These are phyloP conservation scores for Coemansia brasiliensis DNA, from an alignment of 192 early-diverging fungal genomes.

Conservation along the genomic window DNA sequence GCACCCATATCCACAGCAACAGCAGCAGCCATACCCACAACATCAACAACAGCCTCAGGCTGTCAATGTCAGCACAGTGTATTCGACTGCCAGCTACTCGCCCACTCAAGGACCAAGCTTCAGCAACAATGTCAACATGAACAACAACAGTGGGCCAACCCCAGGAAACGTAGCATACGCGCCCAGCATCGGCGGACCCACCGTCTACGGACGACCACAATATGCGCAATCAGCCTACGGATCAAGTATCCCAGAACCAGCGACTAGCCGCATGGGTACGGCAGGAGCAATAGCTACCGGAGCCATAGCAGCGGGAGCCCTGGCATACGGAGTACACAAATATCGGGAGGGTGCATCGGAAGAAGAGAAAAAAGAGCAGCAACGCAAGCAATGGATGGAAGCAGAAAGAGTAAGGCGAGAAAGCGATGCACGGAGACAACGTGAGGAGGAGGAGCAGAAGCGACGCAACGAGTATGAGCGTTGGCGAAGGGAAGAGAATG, in stretches of 20 bases:
- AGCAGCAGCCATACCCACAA: neutral
- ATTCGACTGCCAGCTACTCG: constrained; percentile 12
- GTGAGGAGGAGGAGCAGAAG: constrained; percentile 30
- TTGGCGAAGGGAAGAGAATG: constrained; percentile 22
- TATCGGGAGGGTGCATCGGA: constrained; percentile 12
- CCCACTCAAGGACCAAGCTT: constrained; percentile 7
- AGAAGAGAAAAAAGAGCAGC: constrained; percentile 17
- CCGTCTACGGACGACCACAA: constrained; percentile 14
- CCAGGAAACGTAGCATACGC: constrained; percentile 4
- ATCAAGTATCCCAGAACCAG: neutral
- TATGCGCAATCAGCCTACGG: constrained; percentile 8
- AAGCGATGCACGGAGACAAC: constrained; percentile 23
- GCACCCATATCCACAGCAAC: constrained; percentile 5
- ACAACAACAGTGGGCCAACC: neutral
- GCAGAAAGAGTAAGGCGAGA: constrained; percentile 28
- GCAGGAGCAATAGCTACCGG: constrained; percentile 37
- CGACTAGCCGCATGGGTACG: constrained; percentile 15
- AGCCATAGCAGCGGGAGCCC: constrained; percentile 34
- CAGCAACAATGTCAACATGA: neutral
- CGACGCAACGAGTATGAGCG: constrained; percentile 31
- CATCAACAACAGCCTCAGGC: constrained; percentile 3
- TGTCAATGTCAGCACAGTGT: constrained; percentile 3
- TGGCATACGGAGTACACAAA: constrained; percentile 49
- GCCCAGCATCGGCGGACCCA: constrained; percentile 15
- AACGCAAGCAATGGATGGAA: constrained; percentile 21